Conservation (phyloP, 352 stramenopile genomes). For the Globisporangium iwayamae region DNA sequence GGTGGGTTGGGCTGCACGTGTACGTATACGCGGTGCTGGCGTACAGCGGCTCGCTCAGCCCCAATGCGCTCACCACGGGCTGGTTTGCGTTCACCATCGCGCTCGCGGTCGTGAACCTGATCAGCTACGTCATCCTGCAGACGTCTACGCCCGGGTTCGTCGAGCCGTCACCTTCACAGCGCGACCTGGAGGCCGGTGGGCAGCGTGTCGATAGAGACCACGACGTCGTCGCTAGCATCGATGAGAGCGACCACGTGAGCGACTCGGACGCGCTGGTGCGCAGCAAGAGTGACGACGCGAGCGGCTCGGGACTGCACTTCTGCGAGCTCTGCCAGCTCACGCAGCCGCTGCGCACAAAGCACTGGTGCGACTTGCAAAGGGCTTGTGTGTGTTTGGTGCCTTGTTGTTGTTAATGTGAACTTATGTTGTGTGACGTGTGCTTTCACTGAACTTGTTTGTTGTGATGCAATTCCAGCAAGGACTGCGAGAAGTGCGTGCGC, state of each 20-base stretch:
- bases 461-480: conserved; percentile 38
- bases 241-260: conserved; percentile 18
- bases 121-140: conserved; percentile 55
- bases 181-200: conserved; percentile 21
- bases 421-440: neutral
- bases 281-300: neutral
- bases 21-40: conserved; percentile 52
- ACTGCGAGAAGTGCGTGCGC: conserved; percentile 63
- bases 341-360: conserved; percentile 65
- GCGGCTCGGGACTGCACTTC: conserved; percentile 27
- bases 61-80: conserved; percentile 26
- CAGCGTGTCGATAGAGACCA: too few relatives aligned
- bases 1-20: conserved; percentile 65
- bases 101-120: conserved; percentile 36
- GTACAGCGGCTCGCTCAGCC: conserved; percentile 31
- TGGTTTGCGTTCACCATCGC: conserved; percentile 38
- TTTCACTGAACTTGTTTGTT: too few relatives aligned
- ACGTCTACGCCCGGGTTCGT: conserved; percentile 61
- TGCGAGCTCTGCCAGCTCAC: conserved; percentile 58
- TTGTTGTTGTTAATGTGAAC: conserved; percentile 4
- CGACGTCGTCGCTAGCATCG: neutral
- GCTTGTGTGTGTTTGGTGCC: neutral
- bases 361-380: conserved; percentile 36
- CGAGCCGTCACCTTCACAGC: neutral
- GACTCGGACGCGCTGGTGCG: conserved; percentile 32